Evolutionary conservation across 2,329 filamentous ascomycete species (phyloP), one percentile per base, ranked within the genome.

Genomic region (Hypoxylon sp.): DNA sequence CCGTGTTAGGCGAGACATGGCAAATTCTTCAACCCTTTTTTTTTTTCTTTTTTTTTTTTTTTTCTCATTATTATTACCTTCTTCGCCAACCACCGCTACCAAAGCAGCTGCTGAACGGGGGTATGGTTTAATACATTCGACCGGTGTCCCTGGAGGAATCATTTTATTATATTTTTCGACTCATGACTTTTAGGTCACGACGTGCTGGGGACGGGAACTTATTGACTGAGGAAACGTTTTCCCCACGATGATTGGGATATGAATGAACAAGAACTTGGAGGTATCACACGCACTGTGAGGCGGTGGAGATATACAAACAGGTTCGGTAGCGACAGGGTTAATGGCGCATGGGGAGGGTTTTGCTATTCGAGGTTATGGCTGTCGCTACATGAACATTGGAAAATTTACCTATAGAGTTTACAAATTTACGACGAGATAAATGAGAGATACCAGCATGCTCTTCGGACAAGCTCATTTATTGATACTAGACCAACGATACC

Each of bases 161-260:
- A 41, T 41, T 41, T 34, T 5, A 19, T 11, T 5, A 19, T 11
- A 7, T 20, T 55, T 67, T 65, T 71, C 62, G 59, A 8, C 68
- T 66, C 61, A 70, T 65, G 66, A 67, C 62, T 47, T 53, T 60
- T 53, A 68, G 62, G 64, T 51, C 60, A 69, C 59, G 65, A 68
- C 47, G 62, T 67, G 59, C 54, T 59, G 64, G 68, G 37, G 68
- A 68, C 65, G 64, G 69, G 68, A 34, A 69, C 52, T 71, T 72
- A 69, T 70, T 72, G 64, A 69, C 55, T 65, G 67, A 68, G 62
- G 50, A 62, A 56, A 48, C 53, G 17, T 56, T 41, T 56, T 62
- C 62, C 62, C 62, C 59, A 59, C 54, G 57, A 62, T 57, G 48
- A 68, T 24, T 56, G 59, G 43, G 43, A 26, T 10, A 24, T 46